phyloP scores from a whole-genome alignment of 2,329 filamentous ascomycete genomes.

The Celoporthe dispersa region DNA sequence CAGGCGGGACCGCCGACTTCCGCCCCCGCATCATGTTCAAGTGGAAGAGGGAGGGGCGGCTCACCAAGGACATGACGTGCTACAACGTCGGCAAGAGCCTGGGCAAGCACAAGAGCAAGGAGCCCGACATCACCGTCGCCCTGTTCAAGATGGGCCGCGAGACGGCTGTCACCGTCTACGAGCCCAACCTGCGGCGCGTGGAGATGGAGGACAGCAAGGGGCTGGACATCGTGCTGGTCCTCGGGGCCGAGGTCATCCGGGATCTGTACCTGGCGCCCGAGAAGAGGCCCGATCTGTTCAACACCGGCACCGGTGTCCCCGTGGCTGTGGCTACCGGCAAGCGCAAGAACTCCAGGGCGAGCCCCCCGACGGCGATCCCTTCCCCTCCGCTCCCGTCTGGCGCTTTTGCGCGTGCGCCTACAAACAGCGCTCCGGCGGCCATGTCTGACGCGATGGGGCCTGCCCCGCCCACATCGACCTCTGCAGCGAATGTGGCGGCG shows the following conservation, averaged over 20 bases:
- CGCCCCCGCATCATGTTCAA: slow-evolving; percentile 81
- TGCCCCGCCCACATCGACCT: slow-evolving; percentile 44
- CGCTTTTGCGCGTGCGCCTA: slow-evolving; percentile 40
- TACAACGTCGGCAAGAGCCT: slow-evolving; percentile 80
- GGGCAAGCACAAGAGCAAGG: slow-evolving; percentile 77
- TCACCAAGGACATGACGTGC: slow-evolving; percentile 88
- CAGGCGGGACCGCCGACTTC: slow-evolving; percentile 42
- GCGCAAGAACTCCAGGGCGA: slow-evolving; percentile 52
- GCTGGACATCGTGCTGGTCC: slow-evolving; percentile 77
- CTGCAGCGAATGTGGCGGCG: slow-evolving; percentile 52
- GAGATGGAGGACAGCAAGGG: slow-evolving; percentile 95
- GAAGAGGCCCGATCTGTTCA: slow-evolving; percentile 70
- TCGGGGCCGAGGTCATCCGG: slow-evolving; percentile 66
- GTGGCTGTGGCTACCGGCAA: slow-evolving; percentile 35
- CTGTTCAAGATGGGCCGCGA: slow-evolving; percentile 76
- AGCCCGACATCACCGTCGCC: slow-evolving; percentile 94
- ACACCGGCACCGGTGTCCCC: slow-evolving; percentile 58
- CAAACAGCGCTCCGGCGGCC: slow-evolving; percentile 35
- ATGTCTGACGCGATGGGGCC: slow-evolving; percentile 49
- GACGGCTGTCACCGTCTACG: slow-evolving; percentile 77
- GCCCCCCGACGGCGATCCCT: slow-evolving; percentile 33
- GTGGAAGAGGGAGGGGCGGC: slow-evolving; percentile 86
- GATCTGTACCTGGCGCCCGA: slow-evolving; percentile 68
- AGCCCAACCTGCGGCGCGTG: slow-evolving; percentile 87
- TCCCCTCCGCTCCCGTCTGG: slow-evolving; percentile 44